Conservation (phyloP, 768 basidiomycete species). For the Leccinum olivaceopallidum region DNA sequence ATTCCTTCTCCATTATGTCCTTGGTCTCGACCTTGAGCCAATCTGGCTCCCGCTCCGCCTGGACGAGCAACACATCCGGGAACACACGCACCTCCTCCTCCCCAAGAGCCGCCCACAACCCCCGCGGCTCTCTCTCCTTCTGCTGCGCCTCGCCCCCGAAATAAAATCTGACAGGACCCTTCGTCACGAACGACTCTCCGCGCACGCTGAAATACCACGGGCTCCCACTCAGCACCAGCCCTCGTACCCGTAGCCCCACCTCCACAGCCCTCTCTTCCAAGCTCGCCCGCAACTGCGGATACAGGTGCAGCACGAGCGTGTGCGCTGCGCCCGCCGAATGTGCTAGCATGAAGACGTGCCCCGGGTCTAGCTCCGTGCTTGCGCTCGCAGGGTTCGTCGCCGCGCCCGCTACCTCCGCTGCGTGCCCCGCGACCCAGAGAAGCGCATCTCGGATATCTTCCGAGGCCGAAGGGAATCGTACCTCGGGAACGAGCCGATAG, state of each 20-base stretch:
- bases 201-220: constrained; percentile 40
- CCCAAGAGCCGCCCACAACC: constrained; percentile 40
- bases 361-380: constrained; percentile 36
- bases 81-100: constrained; percentile 37
- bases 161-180: constrained; percentile 30
- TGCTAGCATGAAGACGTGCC: constrained; percentile 47
- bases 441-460: constrained; percentile 58
- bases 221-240: constrained; percentile 47
- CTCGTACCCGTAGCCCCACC: constrained; percentile 36
- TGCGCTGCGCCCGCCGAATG: constrained; percentile 66
- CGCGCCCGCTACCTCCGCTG: constrained; percentile 15
- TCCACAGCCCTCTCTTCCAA: constrained; percentile 26
- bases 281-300: constrained; percentile 34
- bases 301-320: constrained; percentile 44
- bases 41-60: constrained; percentile 55
- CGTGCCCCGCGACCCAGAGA: constrained; percentile 49
- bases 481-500: constrained; percentile 62
- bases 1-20: constrained; percentile 38
- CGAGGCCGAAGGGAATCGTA: constrained; percentile 51
- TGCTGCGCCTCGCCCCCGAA: constrained; percentile 41
- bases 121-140: constrained; percentile 43
- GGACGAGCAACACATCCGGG: constrained; percentile 49
- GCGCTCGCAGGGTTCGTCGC: constrained; percentile 6
- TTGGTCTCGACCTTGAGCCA: constrained; percentile 39
- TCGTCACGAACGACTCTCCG: constrained; percentile 26